phyloP scores from a whole-genome alignment of 306 rosid genomes.

The Glycine tomentella region DNA sequence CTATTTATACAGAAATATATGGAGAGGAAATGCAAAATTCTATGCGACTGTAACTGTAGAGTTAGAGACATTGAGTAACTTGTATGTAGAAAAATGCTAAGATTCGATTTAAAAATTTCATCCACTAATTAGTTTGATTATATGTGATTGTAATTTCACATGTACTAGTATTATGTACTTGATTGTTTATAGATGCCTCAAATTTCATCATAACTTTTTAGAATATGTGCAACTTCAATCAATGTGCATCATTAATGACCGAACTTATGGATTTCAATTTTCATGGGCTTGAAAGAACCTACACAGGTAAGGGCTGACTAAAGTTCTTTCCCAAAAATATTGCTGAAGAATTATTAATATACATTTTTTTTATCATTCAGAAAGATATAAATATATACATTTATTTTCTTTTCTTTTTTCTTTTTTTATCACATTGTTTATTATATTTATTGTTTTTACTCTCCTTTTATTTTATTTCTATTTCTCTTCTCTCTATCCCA shows the following conservation, averaged over 20 bases:
- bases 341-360: neutral
- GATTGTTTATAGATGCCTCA: neutral
- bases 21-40: neutral
- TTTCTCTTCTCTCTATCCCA: too few relatives aligned
- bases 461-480: too few relatives aligned
- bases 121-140: neutral
- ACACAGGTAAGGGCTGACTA: neutral
- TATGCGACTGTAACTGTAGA: too few relatives aligned
- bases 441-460: neutral
- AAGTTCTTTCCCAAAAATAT: neutral
- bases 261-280: constrained; percentile 20
- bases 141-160: too few relatives aligned
- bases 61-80: too few relatives aligned
- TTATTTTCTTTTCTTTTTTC: too few relatives aligned
- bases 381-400: too few relatives aligned
- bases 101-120: neutral
- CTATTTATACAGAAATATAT: neutral
- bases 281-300: neutral
- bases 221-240: neutral
- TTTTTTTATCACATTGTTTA: neutral
- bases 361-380: neutral
- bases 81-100: neutral
- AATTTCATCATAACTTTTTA: neutral
- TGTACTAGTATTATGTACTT: too few relatives aligned
- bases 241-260: constrained; percentile 26